Conservation (phyloP, 805 yeast genomes). For the Ogataea ganodermae region DNA sequence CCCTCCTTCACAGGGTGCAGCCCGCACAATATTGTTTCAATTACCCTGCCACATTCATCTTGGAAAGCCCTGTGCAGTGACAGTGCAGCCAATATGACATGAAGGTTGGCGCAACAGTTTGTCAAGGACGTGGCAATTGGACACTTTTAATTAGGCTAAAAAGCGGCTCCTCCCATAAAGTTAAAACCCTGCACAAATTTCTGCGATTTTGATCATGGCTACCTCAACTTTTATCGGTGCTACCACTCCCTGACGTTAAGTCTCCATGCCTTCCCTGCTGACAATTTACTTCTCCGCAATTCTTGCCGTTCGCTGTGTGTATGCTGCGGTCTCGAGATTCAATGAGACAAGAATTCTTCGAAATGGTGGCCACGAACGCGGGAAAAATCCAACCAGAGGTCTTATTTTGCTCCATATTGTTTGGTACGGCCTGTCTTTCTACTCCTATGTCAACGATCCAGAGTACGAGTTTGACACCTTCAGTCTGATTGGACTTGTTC, state of each 20-base stretch:
- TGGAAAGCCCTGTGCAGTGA: no score
- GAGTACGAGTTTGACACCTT: constrained; percentile 6
- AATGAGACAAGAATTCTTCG: constrained; percentile 12
- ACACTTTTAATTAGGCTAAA: no score
- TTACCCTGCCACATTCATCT: neutral
- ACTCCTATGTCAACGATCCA: neutral
- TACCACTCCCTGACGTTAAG: neutral
- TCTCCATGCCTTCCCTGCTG: no score
- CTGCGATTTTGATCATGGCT: neutral
- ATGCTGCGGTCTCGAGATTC: constrained; percentile 9
- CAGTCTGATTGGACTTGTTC: constrained; percentile 4
- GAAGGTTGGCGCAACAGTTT: no score
- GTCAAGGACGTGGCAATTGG: no score
- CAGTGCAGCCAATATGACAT: neutral
- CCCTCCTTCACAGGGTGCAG: neutral
- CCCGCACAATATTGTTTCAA: neutral
- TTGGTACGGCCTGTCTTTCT: constrained; percentile 12
- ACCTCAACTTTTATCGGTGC: neutral
- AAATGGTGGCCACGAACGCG: constrained; percentile 19
- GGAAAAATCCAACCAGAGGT: constrained; percentile 8
- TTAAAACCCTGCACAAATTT: no score
- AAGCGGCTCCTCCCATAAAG: no score
- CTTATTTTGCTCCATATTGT: constrained; percentile 10
- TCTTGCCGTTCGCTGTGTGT: constrained; percentile 5
- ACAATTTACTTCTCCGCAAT: constrained; percentile 6